Base-by-base conservation (phyloP, 2,329 filamentous ascomycete genomes). In the Graphilbum ipis-grandicollis region DNA sequence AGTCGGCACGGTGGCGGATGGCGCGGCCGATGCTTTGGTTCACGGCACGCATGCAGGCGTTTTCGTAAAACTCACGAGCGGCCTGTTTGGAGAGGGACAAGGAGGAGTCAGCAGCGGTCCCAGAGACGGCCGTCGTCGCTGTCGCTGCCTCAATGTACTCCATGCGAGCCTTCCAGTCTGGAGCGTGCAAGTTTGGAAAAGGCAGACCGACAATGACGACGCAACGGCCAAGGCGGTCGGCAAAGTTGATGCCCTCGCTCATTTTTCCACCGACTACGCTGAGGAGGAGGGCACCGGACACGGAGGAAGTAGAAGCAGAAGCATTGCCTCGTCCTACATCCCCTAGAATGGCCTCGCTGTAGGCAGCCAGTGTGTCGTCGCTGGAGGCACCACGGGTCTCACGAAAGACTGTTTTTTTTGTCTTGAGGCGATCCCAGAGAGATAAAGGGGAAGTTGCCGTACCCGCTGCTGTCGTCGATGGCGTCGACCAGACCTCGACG, bases 161-260 rank as follows among this genome's bases (percentile, higher is more conserved):
- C 51, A 90, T 75, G 54, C 88, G 88, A 0, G 88, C 84, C 53
- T 83, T 85, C 88, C 88, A 96, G 49, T 94, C 84, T 2, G 85
- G 76, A 9, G 80, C 84, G 46, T 81, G 73, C 37, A 85, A 75
- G 47, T 96, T 98, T 0, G 90, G 85, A 47, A 92, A 98, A 0
- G 90, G 90, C 4, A 98, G 61, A 0, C 90, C 90, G 13, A 96
- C 72, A n/a, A 96, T 79, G 13, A 93, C 63, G 9, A 98, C 85
- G 37, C 82, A 88, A 19, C 90, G 76, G 2, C 90, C 90, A 1
- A 98, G 72, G 3, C 69, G 66, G 57, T 98, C 86, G 1, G 83
- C 88, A 59, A 98, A 98, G 57, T 98, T 98, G 60, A 98, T 98
- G 45, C 90, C 90, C 57, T 98, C 90, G 40, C 83, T 93, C 59